Percentiles rank a stretch among this genome's conserved stretches.
Evolutionary conservation across 2,329 filamentous ascomycete genomes (phyloP).

Genomic region (Pseudopyrenochaeta lycopersici): DNA sequence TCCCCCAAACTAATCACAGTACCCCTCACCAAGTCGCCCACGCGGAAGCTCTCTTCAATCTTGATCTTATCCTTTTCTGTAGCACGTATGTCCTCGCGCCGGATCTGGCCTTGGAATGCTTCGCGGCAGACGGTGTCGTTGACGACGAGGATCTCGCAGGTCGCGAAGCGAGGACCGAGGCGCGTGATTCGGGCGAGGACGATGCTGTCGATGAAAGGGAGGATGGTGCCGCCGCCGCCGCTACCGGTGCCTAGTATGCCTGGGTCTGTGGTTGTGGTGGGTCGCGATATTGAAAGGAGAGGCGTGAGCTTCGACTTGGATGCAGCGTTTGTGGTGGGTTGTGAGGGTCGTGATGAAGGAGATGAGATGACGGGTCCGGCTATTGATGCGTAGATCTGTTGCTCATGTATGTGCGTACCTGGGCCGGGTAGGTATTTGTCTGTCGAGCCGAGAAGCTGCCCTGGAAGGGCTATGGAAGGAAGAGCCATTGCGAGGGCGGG

Average conservation of each 20-base stretch:
- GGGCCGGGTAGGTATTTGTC: constrained; percentile 76
- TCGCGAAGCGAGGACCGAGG: constrained; percentile 84
- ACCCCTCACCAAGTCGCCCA: constrained; percentile 89
- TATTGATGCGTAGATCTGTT: constrained; percentile 82
- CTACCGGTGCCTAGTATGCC: constrained; percentile 31
- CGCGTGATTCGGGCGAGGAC: constrained; percentile 88
- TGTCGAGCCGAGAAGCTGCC: constrained; percentile 77
- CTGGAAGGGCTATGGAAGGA: constrained; percentile 73
- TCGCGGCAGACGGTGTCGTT: constrained; percentile 72
- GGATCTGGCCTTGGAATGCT: constrained; percentile 85
- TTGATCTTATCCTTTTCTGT: constrained; percentile 96
- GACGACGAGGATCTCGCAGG: constrained; percentile 85
- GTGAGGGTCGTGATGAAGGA: constrained; percentile 60
- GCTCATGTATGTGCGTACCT: constrained; percentile 83
- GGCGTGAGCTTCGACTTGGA: constrained; percentile 60
- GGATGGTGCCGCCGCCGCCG: constrained; percentile 69
- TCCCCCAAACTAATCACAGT: constrained; percentile 91
- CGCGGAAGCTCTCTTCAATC: constrained; percentile 88
- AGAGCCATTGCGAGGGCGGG: constrained; percentile 39
- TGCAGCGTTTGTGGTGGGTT: constrained; percentile 60
- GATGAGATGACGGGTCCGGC: constrained; percentile 70
- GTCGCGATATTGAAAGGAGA: constrained; percentile 49
- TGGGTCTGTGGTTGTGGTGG: constrained; percentile 17
- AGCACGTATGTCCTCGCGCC: constrained; percentile 89
- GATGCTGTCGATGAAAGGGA: constrained; percentile 81